Evolutionary conservation across 169 alveolate species (phyloP), one percentile per base, ranked within the genome.

Genomic region (Eimeria falciformis): DNA sequence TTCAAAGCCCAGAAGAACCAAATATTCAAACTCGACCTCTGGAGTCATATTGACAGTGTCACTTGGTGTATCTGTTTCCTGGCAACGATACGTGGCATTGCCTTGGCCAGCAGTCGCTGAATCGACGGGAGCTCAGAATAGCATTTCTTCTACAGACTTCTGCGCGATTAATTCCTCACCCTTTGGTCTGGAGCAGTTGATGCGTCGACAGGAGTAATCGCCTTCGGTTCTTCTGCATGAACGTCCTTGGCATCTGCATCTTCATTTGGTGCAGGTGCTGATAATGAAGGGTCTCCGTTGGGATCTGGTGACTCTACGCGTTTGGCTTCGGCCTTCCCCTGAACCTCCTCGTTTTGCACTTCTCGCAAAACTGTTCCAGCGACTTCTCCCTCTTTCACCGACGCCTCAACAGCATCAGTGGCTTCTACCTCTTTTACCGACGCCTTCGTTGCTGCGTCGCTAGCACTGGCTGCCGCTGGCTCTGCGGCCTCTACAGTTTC

Each of bases 111-210:
- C n/a, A n/a, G n/a, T n/a, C n/a, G n/a, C n/a, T n/a, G n/a, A n/a
- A n/a, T n/a, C n/a, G n/a, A n/a, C n/a, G n/a, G n/a, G n/a, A n/a
- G n/a, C n/a, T n/a, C n/a, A n/a, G n/a, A n/a, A n/a, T n/a, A n/a
- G n/a, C n/a, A n/a, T n/a, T n/a, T n/a, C n/a, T n/a, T n/a, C n/a
- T n/a, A n/a, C n/a, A n/a, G n/a, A n/a, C n/a, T n/a, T n/a, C 62
- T 50, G 62, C 62, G 62, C 62, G n/a, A n/a, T n/a, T 50, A 50
- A 50, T 7, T 6, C 25, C 82, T 5, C 82, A 69, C 82, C 23
- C 55, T 50, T 33, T 69, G 82, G 11, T 69, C n/a, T 50, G 17
- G 82, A 27, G 78, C 46, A 23, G 78, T n/a, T 23, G 82, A 45
- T 1, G 55, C 53, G 18, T 37, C 53, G n/a, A 45, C 82, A 69